Percentiles rank a stretch among this genome's conserved stretches.
Conservation (phyloP, 371 early-diverging fungal species). For the Zancudomyces culisetae region DNA sequence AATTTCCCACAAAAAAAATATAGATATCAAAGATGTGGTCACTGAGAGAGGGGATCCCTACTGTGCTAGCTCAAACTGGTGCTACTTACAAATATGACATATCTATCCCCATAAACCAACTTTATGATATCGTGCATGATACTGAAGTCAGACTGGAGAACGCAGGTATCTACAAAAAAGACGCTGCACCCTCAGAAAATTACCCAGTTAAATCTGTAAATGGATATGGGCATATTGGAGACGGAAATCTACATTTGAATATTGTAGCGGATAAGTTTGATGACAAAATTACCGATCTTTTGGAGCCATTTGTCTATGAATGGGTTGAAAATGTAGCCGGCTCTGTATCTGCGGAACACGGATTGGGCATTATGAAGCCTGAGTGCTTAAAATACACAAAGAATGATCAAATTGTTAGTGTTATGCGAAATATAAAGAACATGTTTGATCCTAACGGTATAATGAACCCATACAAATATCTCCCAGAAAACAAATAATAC, state of each 20-base stretch:
- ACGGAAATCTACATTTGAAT: conserved; percentile 87
- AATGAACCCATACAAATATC: conserved; percentile 63
- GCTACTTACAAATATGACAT: conserved; percentile 85
- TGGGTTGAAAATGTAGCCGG: conserved; percentile 41
- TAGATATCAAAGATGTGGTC: conserved; percentile 46
- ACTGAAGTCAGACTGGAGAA: conserved; percentile 46
- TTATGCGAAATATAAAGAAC: conserved; percentile 47
- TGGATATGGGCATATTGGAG: conserved; percentile 85
- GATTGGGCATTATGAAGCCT: conserved; percentile 23
- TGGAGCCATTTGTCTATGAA: conserved; percentile 91
- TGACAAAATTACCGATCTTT: conserved; percentile 32
- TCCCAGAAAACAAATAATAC: conserved; percentile 15
- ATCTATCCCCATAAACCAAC: conserved; percentile 60
- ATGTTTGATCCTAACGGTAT: conserved; percentile 65
- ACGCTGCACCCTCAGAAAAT: neutral
- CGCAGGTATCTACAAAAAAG: conserved; percentile 16
- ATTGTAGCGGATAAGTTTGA: conserved; percentile 47
- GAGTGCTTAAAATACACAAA: conserved; percentile 31
- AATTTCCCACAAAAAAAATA: neutral
- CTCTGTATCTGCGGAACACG: conserved; percentile 39
- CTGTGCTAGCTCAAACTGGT: conserved; percentile 65
- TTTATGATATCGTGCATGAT: conserved; percentile 72
- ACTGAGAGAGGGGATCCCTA: conserved; percentile 83
- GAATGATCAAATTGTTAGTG: conserved; percentile 24
- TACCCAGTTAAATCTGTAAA: conserved; percentile 35